A percentile compares a stretch with the other conserved stretches of the same genome.
These are phyloP conservation scores for Lichtheimia hyalospora DNA, from an alignment of 371 early-diverging fungal species.

Conservation along the genomic window DNA sequence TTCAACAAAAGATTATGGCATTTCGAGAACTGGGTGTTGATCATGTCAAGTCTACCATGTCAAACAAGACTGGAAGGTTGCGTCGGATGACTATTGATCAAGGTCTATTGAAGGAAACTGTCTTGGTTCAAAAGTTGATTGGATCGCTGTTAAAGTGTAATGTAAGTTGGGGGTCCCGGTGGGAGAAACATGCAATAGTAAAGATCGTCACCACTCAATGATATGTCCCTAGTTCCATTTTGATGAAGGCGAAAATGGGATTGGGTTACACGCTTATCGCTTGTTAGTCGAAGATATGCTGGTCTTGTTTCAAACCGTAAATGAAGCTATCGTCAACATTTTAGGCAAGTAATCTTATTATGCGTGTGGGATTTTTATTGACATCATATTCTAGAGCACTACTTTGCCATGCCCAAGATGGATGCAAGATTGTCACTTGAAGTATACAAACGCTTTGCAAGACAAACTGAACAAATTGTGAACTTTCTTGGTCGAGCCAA, in stretches of 20 bases:
- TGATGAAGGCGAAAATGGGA: constrained; percentile 83
- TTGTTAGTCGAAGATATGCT: constrained; percentile 84
- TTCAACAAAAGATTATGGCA: constrained; percentile 77
- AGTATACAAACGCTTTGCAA: constrained; percentile 86
- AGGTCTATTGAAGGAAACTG: constrained; percentile 75
- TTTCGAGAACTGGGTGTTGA: constrained; percentile 79
- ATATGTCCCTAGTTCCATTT: constrained; percentile 64
- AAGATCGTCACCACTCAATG: not conserved
- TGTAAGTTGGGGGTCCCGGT: constrained; percentile 34
- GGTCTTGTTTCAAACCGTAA: constrained; percentile 83
- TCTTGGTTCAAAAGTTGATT: constrained; percentile 77
- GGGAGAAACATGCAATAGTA: not conserved
- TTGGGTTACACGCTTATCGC: constrained; percentile 82
- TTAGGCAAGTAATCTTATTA: constrained; percentile 73
- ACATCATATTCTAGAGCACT: constrained; percentile 51
- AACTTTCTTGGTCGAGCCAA: constrained; percentile 81
- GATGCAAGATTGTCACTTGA: constrained; percentile 76
- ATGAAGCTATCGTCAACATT: constrained; percentile 91
- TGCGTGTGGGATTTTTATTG: not conserved
- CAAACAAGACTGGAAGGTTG: constrained; percentile 47
- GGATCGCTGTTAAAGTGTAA: constrained; percentile 75
- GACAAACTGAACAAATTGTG: constrained; percentile 75
- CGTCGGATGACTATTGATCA: constrained; percentile 59
- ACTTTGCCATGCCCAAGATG: constrained; percentile 80
- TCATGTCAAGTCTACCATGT: constrained; percentile 46